Percentiles rank a stretch among this genome's conserved stretches.
phyloP scores from a whole-genome alignment of 2,329 filamentous ascomycete genomes.

The Aureobasidium sp. region DNA sequence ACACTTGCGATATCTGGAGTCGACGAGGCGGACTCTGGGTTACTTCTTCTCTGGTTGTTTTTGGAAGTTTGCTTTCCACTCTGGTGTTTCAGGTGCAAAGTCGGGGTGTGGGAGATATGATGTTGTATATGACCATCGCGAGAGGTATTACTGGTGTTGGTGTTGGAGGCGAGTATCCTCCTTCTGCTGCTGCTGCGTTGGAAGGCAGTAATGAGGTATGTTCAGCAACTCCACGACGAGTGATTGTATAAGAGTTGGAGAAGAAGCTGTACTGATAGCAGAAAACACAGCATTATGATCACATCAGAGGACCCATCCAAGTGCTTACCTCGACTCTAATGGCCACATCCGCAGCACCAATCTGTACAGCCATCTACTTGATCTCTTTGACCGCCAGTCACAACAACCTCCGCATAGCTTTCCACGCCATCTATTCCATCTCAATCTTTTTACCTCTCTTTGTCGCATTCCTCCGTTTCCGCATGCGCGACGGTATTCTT shows the following conservation, averaged over 20 bases:
- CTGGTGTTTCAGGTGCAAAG: conserved; percentile 30
- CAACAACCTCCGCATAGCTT: conserved; percentile 35
- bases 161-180: conserved; percentile 43
- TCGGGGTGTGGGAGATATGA: conserved; percentile 36
- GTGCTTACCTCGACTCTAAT: background rate
- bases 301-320: conserved; percentile 6
- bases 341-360: conserved; percentile 10
- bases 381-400: conserved; percentile 31
- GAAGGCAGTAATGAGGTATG: conserved; percentile 42
- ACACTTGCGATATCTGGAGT: conserved; percentile 27
- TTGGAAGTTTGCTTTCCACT: conserved; percentile 31
- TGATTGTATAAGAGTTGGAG: too few species aligned
- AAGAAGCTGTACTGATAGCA: background rate
- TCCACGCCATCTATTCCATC: conserved; percentile 37
- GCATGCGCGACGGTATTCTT: conserved; percentile 42
- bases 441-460: conserved; percentile 43
- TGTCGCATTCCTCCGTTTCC: conserved; percentile 22
- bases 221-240: background rate
- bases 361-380: conserved; percentile 23
- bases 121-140: conserved; percentile 47
- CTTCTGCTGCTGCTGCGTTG: conserved; percentile 40
- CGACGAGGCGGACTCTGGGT: conserved; percentile 29
- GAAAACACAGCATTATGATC: conserved; percentile 25
- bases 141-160: conserved; percentile 34
- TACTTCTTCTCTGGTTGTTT: conserved; percentile 27